phyloP scores from a whole-genome alignment of 768 basidiomycete genomes.

The Russula foetens region DNA sequence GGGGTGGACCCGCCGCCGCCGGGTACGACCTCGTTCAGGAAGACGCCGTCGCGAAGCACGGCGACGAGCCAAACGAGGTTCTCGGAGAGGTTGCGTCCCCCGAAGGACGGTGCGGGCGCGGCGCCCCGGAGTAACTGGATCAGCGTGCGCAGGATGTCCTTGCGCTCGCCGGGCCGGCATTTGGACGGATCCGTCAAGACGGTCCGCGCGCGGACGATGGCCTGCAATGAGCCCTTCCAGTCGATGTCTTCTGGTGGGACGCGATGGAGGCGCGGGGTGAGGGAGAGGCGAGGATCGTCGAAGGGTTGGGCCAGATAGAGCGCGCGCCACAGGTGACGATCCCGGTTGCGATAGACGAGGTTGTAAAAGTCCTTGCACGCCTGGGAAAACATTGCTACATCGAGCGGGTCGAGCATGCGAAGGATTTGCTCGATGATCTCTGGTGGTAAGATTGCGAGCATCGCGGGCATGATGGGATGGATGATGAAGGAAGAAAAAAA shows the following conservation, averaged over 20 bases:
- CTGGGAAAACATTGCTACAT: conserved; percentile 47
- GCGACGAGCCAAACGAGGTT: conserved; percentile 47
- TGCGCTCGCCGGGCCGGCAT: conserved; percentile 38
- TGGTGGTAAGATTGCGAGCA: conserved; percentile 31
- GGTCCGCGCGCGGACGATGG: conserved; percentile 45
- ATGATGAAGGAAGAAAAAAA: neutral
- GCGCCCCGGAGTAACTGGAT: conserved; percentile 40
- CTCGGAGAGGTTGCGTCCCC: conserved; percentile 31
- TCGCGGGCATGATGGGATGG: neutral
- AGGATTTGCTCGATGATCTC: conserved; percentile 58
- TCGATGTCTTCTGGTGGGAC: conserved; percentile 14
- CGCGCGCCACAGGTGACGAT: conserved; percentile 51
- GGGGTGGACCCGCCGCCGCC: conserved; percentile 19
- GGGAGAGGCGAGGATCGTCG: conserved; percentile 53
- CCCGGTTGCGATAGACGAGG: conserved; percentile 38
- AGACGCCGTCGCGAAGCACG: conserved; percentile 34
- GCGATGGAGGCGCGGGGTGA: conserved; percentile 30
- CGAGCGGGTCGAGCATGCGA: conserved; percentile 47
- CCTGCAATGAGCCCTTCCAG: conserved; percentile 50
- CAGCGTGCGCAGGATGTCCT: conserved; percentile 38
- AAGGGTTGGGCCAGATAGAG: conserved; percentile 56
- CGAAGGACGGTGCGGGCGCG: conserved; percentile 29
- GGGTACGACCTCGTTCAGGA: conserved; percentile 32
- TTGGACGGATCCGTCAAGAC: conserved; percentile 32
- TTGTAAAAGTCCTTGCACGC: conserved; percentile 36